Evolutionary conservation across 1,139 yeast genomes (phyloP), one percentile per base, ranked within the genome.

Genomic region (Sugiyamaella neomexicana): DNA sequence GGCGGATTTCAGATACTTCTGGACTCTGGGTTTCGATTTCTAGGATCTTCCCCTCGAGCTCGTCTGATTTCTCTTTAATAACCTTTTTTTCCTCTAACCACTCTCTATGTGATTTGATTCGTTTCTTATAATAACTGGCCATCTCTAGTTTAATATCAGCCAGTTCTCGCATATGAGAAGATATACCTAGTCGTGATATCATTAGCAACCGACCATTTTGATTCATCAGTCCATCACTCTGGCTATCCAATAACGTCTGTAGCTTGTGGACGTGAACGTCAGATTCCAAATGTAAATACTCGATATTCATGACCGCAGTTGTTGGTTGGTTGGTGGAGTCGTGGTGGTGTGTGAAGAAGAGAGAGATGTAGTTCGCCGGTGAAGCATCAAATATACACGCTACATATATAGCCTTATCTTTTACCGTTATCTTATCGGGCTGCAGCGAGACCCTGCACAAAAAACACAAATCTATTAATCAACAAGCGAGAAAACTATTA

Each of bases 191-290:
- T 1, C 68, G 55, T 2, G 64, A 56, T 12, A 51, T 46, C n/a
- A 50, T 52, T 39, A 64, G 51, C 49, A 52, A 44, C n/a, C 64
- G 55, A 32, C 60, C 61, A 25, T 53, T 55, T 8, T 56, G 56
- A 7, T 44, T 53, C 32, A 57, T 50, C 8, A 64, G 59, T 23
- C 64, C 65, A 49, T 63, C 65, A 55, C 63, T 62, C 47, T 64
- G 67, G 46, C 50, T 29, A 52, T 64, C 67, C 29, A 64, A 58
- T 32, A 58, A 54, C 10, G 50, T 41, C 48, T 64, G 68, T 8
- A 64, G 57, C 42, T 53, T 45, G 9, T 34, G 39, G 7, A 41
- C 46, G 17, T 41, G 46, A 2, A 34, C 50, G 4, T 53, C 53
- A 8, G 53, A 45, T 16, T 53, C 56, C 39, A 52, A 34, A 27